These are phyloP conservation scores for Phytophthora sojae DNA, from an alignment of 352 stramenopile genomes.

Conservation along the genomic window DNA sequence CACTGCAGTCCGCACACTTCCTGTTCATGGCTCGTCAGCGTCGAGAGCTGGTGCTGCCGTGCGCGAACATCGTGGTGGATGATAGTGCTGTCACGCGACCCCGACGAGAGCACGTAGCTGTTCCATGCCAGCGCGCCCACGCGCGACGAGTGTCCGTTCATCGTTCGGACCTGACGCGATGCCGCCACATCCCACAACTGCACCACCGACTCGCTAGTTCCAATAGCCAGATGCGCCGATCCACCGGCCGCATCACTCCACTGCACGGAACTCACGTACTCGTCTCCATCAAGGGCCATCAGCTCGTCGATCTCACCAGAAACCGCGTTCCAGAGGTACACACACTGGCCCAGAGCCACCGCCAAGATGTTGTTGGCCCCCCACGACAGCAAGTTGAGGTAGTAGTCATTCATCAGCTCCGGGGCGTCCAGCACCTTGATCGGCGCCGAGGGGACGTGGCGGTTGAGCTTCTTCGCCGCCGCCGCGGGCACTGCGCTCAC, in stretches of 20 bases:
- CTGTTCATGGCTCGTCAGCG: conserved; percentile 94
- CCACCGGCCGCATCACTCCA: conserved; percentile 92
- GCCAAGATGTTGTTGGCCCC: conserved; percentile 96
- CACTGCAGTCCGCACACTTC: conserved; percentile 98
- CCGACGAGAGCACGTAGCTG: conserved; percentile 92
- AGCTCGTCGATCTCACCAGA: conserved; percentile 97
- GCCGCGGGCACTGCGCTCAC: conserved; percentile 70
- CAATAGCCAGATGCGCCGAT: conserved; percentile 93
- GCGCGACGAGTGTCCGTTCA: conserved; percentile 94
- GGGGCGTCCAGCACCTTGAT: conserved; percentile 97
- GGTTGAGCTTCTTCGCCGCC: conserved; percentile 88
- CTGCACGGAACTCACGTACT: conserved; percentile 97
- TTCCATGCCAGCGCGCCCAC: conserved; percentile 98
- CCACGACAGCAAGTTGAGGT: conserved; percentile 99
- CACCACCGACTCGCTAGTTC: conserved; percentile 93
- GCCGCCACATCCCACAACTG: conserved; percentile 98
- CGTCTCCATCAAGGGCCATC: conserved; percentile 84
- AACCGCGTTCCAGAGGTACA: conserved; percentile 99
- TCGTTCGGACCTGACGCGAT: conserved; percentile 92
- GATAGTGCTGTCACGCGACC: conserved; percentile 95
- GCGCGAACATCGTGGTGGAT: conserved; percentile 85
- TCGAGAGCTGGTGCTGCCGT: conserved; percentile 89
- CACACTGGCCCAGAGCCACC: conserved; percentile 96
- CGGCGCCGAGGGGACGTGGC: conserved; percentile 97
- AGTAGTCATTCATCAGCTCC: conserved; percentile 99